A percentile compares a stretch with the other conserved stretches of the same genome.
Evolutionary conservation across 2,329 filamentous ascomycete genomes (phyloP).

Genomic region (Aspergillus intermedius): DNA sequence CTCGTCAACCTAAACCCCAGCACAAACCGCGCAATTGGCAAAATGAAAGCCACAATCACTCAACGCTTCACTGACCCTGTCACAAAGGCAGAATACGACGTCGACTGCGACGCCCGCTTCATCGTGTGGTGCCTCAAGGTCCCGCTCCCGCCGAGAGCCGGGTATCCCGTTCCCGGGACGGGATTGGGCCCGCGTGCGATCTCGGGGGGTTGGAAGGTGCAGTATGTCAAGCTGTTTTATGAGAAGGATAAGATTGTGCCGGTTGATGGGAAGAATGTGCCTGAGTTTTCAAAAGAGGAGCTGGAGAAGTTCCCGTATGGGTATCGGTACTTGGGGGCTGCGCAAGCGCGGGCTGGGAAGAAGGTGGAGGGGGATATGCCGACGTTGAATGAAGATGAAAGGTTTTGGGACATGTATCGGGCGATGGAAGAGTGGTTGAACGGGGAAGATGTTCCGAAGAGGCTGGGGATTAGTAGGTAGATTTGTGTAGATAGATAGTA

Average conservation of each 20-base stretch:
- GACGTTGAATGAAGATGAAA: background rate
- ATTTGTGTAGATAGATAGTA: background rate
- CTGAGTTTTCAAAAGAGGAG: background rate
- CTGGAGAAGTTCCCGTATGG: background rate
- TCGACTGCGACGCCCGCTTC: background rate
- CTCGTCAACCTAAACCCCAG: background rate
- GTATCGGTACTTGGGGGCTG: background rate
- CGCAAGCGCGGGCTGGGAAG: background rate
- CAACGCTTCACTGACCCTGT: background rate
- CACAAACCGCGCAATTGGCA: background rate
- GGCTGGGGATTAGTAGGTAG: background rate
- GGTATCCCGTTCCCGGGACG: background rate
- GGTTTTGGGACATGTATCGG: background rate
- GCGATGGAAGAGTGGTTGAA: background rate
- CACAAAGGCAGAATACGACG: background rate
- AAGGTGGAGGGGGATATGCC: background rate
- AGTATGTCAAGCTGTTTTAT: background rate
- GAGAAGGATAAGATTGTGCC: background rate
- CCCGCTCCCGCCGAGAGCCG: background rate
- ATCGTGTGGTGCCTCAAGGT: background rate
- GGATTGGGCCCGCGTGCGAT: background rate
- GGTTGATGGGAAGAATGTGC: background rate
- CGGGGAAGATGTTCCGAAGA: background rate
- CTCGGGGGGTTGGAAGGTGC: background rate
- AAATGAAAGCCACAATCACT: conserved; percentile 1